Evolutionary conservation across 23 red algal species (phyloP).

Genomic region (Gracilaria domingensis): DNA sequence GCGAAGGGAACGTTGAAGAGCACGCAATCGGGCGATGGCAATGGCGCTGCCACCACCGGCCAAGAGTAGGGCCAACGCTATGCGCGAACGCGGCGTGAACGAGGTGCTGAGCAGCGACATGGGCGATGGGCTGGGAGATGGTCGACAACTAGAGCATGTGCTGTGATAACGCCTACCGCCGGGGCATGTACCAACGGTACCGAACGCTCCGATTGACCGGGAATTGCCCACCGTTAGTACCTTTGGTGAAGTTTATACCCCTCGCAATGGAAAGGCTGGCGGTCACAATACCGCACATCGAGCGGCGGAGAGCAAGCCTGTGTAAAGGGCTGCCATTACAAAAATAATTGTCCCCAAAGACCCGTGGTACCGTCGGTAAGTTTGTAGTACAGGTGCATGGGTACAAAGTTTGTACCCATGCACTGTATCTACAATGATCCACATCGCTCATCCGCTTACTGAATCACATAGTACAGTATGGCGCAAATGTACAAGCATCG

Average conservation of each 20-base stretch:
- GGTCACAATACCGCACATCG: no score
- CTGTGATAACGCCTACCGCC: not conserved
- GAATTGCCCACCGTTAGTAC: not conserved
- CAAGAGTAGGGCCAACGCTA: constrained; percentile 57
- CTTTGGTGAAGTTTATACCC: no score
- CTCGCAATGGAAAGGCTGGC: not conserved
- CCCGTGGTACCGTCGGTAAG: no score
- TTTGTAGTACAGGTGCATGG: no score
- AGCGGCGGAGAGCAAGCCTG: not conserved
- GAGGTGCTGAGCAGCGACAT: constrained; percentile 15
- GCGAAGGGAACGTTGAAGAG: constrained; percentile 36
- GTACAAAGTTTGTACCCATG: no score
- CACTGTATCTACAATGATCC: no score
- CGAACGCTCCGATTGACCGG: no score
- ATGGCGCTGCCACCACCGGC: constrained; percentile 47
- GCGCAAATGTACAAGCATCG: no score
- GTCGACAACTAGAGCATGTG: constrained; percentile 1
- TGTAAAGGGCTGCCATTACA: not conserved
- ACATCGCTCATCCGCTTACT: no score
- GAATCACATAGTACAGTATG: no score
- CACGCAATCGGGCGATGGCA: constrained; percentile 23
- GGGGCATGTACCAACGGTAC: not conserved
- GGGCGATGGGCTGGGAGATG: not conserved
- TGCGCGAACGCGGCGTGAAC: constrained; percentile 51
- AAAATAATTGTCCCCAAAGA: not conserved